Conservation (phyloP, 1,139 yeast genomes). For the Yueomyces sp. region DNA sequence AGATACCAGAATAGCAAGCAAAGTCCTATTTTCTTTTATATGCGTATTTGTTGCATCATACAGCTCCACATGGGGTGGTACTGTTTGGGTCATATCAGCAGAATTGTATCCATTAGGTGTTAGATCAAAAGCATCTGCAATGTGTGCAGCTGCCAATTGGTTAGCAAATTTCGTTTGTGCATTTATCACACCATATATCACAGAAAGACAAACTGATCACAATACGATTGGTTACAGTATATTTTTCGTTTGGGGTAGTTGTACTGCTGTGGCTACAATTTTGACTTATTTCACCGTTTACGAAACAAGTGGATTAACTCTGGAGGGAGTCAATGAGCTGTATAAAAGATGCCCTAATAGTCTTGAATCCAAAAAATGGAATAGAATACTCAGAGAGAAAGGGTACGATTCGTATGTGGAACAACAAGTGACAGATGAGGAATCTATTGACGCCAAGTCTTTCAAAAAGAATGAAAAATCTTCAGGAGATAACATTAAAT, state of each 20-base stretch:
- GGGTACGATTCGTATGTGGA: background rate
- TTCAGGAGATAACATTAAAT: background rate
- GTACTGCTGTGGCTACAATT: conserved; percentile 46
- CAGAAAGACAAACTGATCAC: conserved; percentile 41
- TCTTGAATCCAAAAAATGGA: conserved; percentile 23
- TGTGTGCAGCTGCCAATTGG: conserved; percentile 76
- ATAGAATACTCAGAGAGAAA: conserved; percentile 11
- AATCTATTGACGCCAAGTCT: background rate
- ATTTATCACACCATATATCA: conserved; percentile 62
- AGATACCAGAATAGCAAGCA: conserved; percentile 39
- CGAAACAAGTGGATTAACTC: conserved; percentile 63
- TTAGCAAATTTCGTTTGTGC: conserved; percentile 68
- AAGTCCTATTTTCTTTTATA: conserved; percentile 69
- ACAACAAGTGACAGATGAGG: background rate
- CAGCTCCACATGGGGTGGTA: conserved; percentile 86
- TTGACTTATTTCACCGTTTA: conserved; percentile 51
- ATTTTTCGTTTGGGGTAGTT: conserved; percentile 68
- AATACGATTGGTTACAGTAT: conserved; percentile 48
- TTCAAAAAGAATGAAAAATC: background rate
- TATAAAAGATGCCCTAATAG: conserved; percentile 32
- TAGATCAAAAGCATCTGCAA: conserved; percentile 68
- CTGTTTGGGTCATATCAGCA: conserved; percentile 65
- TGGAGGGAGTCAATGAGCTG: conserved; percentile 67
- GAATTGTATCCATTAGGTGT: conserved; percentile 73
- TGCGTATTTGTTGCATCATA: conserved; percentile 71